A percentile compares a stretch with the other conserved stretches of the same genome.
These are phyloP conservation scores for Annona cherimola DNA, from an alignment of 164 flowering plant genomes.

Conservation along the genomic window DNA sequence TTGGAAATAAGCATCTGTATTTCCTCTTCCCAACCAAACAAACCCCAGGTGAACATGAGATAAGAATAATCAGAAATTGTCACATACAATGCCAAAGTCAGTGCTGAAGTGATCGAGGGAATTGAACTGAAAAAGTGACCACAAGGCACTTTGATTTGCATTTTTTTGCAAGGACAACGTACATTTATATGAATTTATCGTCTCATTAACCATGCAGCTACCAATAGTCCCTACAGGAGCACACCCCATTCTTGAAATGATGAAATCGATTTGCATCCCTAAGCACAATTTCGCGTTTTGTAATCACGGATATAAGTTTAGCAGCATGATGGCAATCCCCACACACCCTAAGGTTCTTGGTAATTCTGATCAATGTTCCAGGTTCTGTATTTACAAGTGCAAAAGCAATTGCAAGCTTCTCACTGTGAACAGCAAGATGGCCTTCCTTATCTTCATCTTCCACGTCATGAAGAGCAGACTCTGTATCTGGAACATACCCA, in stretches of 20 bases:
- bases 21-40: too few species aligned
- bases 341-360: conserved; percentile 17
- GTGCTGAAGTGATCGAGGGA: too few species aligned
- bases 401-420: conserved; percentile 17
- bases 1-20: too few species aligned
- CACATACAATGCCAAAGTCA: too few species aligned
- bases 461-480: conserved; percentile 19
- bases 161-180: too few species aligned
- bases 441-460: conserved; percentile 19
- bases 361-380: conserved; percentile 13
- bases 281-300: conserved; percentile 4
- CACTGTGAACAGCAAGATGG: conserved; percentile 16
- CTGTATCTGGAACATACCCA: conserved; percentile 13
- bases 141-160: too few species aligned
- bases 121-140: too few species aligned
- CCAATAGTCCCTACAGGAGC: conserved; percentile 20
- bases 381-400: conserved; percentile 10
- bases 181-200: too few species aligned
- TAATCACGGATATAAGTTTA: conserved; percentile 17
- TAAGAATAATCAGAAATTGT: too few species aligned
- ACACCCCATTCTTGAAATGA: conserved; percentile 12
- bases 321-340: conserved; percentile 13
- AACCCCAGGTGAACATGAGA: too few species aligned
- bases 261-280: conserved; percentile 21
- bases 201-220: neutral